Evolutionary conservation across 129 eudicot species (phyloP), one percentile per base, ranked within the genome.

Genomic region (Arctium lappa): DNA sequence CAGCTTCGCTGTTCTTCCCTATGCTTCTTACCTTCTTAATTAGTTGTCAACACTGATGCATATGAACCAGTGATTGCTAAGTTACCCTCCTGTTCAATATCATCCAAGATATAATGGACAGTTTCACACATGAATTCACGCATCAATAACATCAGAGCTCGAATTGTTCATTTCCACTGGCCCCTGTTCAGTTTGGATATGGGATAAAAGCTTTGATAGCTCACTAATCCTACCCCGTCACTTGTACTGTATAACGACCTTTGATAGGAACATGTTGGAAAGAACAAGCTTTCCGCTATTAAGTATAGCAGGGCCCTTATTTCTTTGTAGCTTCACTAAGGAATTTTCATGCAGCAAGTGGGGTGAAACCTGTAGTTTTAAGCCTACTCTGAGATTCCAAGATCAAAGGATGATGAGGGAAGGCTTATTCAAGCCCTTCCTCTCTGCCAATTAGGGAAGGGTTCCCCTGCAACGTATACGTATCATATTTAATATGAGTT

Each of bases 71-170:
- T 1, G 6, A 80, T 86, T 2, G 80, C 16, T 5, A 80, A 18
- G 18, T 69, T 69, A 34, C 89, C 89, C 75, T 84, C 87, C 5
- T 72, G 81, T 76, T 86, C 89, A 56, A 89, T 74, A 73, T 95
- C 98, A 75, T 95, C 98, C 65, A 95, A 34, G 73, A 92, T 89
- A 86, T 95, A 97, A 83, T 95, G 97, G 10, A 97, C 94, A 3
- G 89, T 95, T 79, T 92, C 99, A 97, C 81, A 91, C 39, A 65
- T 84, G 81, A 56, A 93, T 89, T 84, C 97, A 93, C 50, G 97
- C 92, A 56, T 87, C 90, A 75, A 93, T 71, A 12, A 95, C 97
- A 74, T 88, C 83, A 76, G 62, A 69, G 79, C 83, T 91, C 27
- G 86, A 34, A 81, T 82, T 77, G 71, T 82, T 74, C 77, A 80